Base-by-base conservation (phyloP, 345 rosid genomes). In the Mallotus nudiflorus region DNA sequence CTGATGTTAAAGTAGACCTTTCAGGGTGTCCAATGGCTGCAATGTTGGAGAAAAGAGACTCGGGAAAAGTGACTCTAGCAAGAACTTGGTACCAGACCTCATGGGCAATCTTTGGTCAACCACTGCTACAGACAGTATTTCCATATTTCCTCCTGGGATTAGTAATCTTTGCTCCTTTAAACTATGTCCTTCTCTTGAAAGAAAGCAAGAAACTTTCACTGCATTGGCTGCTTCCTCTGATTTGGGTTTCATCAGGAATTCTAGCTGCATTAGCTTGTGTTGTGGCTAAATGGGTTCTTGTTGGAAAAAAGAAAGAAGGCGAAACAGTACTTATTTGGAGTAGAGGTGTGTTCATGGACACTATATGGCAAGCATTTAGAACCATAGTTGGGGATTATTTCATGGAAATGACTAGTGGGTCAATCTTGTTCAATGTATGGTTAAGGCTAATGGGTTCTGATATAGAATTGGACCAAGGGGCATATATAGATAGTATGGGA, bases 11-110 rank as follows among this genome's bases (percentile, higher is more conserved):
- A 70, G 85, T 83, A 14, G 81, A 88, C 77, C 91, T 88, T 37
- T 80, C 93, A 1, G 89, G 88, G 1, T 86, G 89, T 76, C 90
- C 89, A 61, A 82, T 85, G 86, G 88, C 89, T 1, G 89, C 83
- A 65, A 66, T 77, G 9, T 9, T 61, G 22, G 67, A 72, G 77
- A 83, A 66, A 60, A 77, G 75, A 25, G 76, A 63, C 6, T 25
- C 62, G 0, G 65, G 62, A 29, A 75, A 77, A 42, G 80, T 85
- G 57, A 85, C 88, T 9, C 75, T 86, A 3, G 84, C 79, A 25
- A 86, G 89, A 57, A 78, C 84, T 19, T 73, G 80, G 88, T 71
- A 62, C 64, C 87, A 85, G 52, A 85, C 89, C 40, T 22, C 53
- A 2, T 86, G 91, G 93, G 69, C 85, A 1, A 58, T 70, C 57